Percentiles rank a stretch among this genome's conserved stretches.
These are phyloP conservation scores for Vigna unguiculata DNA, from an alignment of 306 rosid species.

Conservation along the genomic window DNA sequence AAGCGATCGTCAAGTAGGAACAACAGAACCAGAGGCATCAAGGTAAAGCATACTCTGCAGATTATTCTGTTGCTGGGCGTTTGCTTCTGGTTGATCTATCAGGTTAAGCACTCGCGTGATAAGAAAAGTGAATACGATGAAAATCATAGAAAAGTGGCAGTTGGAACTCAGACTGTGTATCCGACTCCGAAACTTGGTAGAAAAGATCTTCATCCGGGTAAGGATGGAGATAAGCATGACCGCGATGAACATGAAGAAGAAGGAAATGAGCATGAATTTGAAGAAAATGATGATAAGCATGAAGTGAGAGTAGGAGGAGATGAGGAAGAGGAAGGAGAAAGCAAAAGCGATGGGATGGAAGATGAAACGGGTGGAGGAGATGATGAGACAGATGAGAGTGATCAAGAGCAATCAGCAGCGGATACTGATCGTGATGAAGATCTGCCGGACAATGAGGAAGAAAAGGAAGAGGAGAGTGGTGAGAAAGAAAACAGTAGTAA, in stretches of 20 bases:
- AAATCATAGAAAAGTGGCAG: conserved; percentile 46
- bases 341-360: conserved; percentile 35
- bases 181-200: conserved; percentile 68
- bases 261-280: conserved; percentile 41
- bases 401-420: conserved; percentile 56
- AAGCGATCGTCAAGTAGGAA: conserved; percentile 65
- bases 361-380: conserved; percentile 69
- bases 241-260: conserved; percentile 45
- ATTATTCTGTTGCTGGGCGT: conserved; percentile 69
- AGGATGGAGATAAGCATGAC: conserved; percentile 56
- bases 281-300: conserved; percentile 43
- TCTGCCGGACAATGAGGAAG: conserved; percentile 60
- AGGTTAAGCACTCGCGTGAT: conserved; percentile 86
- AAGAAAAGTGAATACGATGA: conserved; percentile 69
- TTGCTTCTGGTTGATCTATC: conserved; percentile 88
- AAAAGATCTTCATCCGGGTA: conserved; percentile 59
- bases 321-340: conserved; percentile 57
- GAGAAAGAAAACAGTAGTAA: conserved; percentile 44
- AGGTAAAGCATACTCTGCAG: conserved; percentile 74
- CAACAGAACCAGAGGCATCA: conserved; percentile 71
- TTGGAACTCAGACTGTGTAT: conserved; percentile 38
- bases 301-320: conserved; percentile 46
- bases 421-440: conserved; percentile 60
- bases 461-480: conserved; percentile 47
- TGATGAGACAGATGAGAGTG: conserved; percentile 73